Conservation (phyloP, 768 basidiomycete genomes). For the Termitomyces sp. region DNA sequence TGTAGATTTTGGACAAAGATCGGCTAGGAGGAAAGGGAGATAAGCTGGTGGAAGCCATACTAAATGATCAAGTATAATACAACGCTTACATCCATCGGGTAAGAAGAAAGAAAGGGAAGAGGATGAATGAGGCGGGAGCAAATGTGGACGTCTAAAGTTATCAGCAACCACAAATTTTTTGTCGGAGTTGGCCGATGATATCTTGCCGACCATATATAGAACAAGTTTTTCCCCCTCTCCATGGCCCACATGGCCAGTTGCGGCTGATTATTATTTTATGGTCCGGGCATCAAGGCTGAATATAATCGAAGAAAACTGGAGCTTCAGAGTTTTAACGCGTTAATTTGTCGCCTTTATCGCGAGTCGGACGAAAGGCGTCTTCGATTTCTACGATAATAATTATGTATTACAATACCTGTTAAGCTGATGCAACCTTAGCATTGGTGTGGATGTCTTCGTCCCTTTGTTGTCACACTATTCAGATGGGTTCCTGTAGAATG, state of each 20-base stretch:
- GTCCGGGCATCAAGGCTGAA: background rate
- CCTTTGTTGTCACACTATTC: background rate
- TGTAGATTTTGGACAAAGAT: constrained; percentile 78
- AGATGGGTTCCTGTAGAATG: background rate
- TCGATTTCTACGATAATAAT: background rate
- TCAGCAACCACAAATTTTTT: constrained; percentile 40
- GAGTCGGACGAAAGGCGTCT: background rate
- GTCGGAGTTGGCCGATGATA: constrained; percentile 51
- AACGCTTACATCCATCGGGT: constrained; percentile 44
- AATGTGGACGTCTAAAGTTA: constrained; percentile 17
- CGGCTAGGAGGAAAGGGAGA: constrained; percentile 36
- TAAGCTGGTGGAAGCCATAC: constrained; percentile 13
- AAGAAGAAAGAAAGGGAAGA: constrained; percentile 9
- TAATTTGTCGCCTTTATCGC: too few species aligned
- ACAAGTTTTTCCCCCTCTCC: background rate
- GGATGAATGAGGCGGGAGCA: constrained; percentile 19
- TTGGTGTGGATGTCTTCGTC: background rate
- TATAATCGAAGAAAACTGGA: background rate
- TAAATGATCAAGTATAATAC: constrained; percentile 3
- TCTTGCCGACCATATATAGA: constrained; percentile 11
- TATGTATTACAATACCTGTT: too few species aligned
- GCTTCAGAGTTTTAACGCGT: background rate
- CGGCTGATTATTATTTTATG: background rate
- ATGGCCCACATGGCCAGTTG: background rate
- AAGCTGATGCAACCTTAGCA: too few species aligned